phyloP scores from a whole-genome alignment of 176 grass and related monocot species.

The Lolium multiflorum region DNA sequence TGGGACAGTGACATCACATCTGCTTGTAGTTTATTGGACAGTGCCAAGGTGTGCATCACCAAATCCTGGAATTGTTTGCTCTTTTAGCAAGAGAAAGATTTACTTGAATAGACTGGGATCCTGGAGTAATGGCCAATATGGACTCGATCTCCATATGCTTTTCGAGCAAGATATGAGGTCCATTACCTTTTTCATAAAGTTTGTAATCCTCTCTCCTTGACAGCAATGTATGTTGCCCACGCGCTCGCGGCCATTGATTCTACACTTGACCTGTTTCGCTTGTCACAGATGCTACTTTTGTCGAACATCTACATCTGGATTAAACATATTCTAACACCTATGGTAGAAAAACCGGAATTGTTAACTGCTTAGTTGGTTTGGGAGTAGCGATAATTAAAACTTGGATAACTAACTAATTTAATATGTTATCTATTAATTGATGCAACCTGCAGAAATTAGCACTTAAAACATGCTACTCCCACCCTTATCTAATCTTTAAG shows the following conservation, averaged over 20 bases:
- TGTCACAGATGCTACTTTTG: background rate
- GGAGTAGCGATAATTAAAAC: too few relatives aligned
- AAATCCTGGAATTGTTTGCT: background rate
- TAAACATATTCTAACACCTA: background rate
- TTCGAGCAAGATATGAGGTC: constrained; percentile 18
- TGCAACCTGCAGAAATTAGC: too few relatives aligned
- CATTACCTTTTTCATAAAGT: background rate
- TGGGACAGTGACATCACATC: background rate
- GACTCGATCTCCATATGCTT: constrained; percentile 20
- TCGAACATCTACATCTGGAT: constrained; percentile 2
- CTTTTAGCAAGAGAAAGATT: constrained; percentile 10
- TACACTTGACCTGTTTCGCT: constrained; percentile 20
- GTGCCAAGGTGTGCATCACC: background rate
- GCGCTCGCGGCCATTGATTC: background rate
- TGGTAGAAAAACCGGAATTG: too few relatives aligned
- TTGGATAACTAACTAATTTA: too few relatives aligned
- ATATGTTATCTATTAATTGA: too few relatives aligned
- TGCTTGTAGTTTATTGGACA: background rate
- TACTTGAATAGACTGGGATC: background rate
- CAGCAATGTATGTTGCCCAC: background rate
- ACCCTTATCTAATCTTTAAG: too few relatives aligned
- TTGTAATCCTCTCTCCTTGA: constrained; percentile 21
- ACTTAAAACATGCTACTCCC: too few relatives aligned
- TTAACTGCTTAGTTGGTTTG: too few relatives aligned
- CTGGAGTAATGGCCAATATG: background rate